Percentiles rank a stretch among this genome's conserved stretches.
These are phyloP conservation scores for Chionographis japonica DNA, from an alignment of 106 monocot species.

Conservation along the genomic window DNA sequence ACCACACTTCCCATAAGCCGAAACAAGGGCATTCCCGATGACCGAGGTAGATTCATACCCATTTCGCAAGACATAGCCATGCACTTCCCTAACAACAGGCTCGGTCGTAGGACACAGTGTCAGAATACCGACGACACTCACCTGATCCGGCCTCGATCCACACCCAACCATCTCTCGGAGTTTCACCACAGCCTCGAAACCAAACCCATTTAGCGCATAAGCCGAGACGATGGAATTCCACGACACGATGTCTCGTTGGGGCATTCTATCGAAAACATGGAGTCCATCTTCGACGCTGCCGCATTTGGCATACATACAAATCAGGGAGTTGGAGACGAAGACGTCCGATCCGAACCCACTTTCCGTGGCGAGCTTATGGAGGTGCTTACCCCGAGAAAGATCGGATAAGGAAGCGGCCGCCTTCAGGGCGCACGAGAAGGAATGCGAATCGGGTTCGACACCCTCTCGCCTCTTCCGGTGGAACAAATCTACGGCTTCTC, in stretches of 20 bases:
- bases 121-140: conserved; percentile 33
- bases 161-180: conserved; percentile 28
- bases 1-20: conserved; percentile 56
- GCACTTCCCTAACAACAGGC: conserved; percentile 29
- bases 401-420: conserved; percentile 31
- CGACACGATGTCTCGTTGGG: conserved; percentile 41
- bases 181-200: conserved; percentile 14
- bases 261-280: conserved; percentile 51
- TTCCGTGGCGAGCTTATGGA: conserved; percentile 27
- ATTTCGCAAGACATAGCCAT: conserved; percentile 36
- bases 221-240: conserved; percentile 61
- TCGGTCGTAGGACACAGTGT: not conserved
- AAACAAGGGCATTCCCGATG: conserved; percentile 41
- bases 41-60: conserved; percentile 4
- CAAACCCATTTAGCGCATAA: conserved; percentile 22
- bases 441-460: conserved; percentile 31
- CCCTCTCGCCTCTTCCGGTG: conserved; percentile 13
- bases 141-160: conserved; percentile 38
- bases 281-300: conserved; percentile 22
- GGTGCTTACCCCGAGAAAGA: conserved; percentile 18
- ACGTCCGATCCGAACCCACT: conserved; percentile 31
- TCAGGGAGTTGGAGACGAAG: conserved; percentile 48
- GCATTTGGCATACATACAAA: conserved; percentile 53
- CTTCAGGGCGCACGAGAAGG: conserved; percentile 48
- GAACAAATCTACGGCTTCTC: conserved; percentile 38